These are phyloP conservation scores for Tephrocybe sp. DNA, from an alignment of 768 basidiomycete species.

Conservation along the genomic window DNA sequence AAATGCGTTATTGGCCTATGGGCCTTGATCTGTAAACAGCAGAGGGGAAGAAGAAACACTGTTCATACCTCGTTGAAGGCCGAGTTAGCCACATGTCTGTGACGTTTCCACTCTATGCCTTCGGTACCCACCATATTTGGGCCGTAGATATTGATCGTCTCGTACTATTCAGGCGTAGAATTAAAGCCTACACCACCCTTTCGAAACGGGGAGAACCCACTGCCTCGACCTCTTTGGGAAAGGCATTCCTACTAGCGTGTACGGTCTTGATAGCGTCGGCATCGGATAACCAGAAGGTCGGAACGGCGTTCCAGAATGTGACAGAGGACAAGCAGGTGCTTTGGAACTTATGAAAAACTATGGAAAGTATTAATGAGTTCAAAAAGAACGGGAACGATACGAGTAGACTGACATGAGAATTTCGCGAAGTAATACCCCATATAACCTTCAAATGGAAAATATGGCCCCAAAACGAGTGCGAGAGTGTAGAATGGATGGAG, in stretches of 20 bases:
- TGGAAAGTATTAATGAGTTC: not conserved
- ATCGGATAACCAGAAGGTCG: slow-evolving; percentile 43
- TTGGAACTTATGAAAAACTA: slow-evolving; percentile 40
- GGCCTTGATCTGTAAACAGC: not conserved
- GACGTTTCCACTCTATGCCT: slow-evolving; percentile 47
- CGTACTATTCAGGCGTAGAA: slow-evolving; percentile 27
- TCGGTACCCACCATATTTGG: slow-evolving; percentile 41
- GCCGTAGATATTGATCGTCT: slow-evolving; percentile 46
- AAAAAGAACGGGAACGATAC: not conserved
- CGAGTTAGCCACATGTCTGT: slow-evolving; percentile 42
- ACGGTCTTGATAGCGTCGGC: slow-evolving; percentile 40
- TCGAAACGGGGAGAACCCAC: slow-evolving; percentile 19
- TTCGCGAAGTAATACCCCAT: slow-evolving; percentile 32
- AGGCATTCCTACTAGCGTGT: slow-evolving; percentile 30
- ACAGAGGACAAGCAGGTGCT: slow-evolving; percentile 39
- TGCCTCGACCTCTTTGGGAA: slow-evolving; percentile 38
- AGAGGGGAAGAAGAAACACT: not conserved
- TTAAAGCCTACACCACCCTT: not conserved
- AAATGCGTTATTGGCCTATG: slow-evolving; percentile 45
- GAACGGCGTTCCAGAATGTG: slow-evolving; percentile 26
- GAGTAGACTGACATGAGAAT: slow-evolving; percentile 32
- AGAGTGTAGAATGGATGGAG: slow-evolving; percentile 29
- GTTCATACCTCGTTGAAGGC: slow-evolving; percentile 48
- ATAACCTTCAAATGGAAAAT: slow-evolving; percentile 34
- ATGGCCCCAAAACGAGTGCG: slow-evolving; percentile 24